Evolutionary conservation across 345 rosid species (phyloP), one percentile per base, ranked within the genome.

Genomic region (Brassica juncea): DNA sequence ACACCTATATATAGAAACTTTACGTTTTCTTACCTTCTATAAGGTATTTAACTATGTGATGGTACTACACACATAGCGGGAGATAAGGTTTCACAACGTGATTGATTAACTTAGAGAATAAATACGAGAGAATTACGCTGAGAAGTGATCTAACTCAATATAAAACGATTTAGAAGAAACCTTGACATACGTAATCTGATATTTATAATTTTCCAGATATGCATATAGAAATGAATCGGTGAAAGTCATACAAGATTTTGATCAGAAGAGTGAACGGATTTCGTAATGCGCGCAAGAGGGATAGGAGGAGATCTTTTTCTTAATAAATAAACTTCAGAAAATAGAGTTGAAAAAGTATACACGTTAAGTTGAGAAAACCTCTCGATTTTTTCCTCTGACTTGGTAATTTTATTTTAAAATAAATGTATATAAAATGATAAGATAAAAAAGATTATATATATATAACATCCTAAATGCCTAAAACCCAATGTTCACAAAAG

Each of bases 301-400:
- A 70, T 55, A 70, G 55, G 65, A 23, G 27, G 12, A 47, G 14
- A 21, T 0, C 5, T 57, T 21, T 57, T 21, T 8, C 27, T 8
- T 21, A 57, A 47, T 57, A 21, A 57, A 57, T 57, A 57, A 57
- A 57, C 30, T 16, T 55, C 60, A 55, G 25, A 57, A 37, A 8
- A 25, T 32, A 19, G 19, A 71, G 14, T 47, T 55, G 74, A 71
- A 19, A 57, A 71, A 71, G 42, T 49, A 69, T 44, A 25, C 71
- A 12, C n/a, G 9, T 4, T 32, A 71, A 31, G 70, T 73, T 73
- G 77, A 64, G 77, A 74, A 74, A 64, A 52, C 35, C 37, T 74
- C 71, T 74, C 71, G 32, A 9, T 2, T 21, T 47, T 63, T 54
- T 21, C 62, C 47, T 52, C 55, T 65, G 71, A 74, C 71, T 74